Percentiles rank a stretch among this genome's conserved stretches.
phyloP scores from a whole-genome alignment of 2,329 filamentous ascomycete species.

The Nothophoma quercina region DNA sequence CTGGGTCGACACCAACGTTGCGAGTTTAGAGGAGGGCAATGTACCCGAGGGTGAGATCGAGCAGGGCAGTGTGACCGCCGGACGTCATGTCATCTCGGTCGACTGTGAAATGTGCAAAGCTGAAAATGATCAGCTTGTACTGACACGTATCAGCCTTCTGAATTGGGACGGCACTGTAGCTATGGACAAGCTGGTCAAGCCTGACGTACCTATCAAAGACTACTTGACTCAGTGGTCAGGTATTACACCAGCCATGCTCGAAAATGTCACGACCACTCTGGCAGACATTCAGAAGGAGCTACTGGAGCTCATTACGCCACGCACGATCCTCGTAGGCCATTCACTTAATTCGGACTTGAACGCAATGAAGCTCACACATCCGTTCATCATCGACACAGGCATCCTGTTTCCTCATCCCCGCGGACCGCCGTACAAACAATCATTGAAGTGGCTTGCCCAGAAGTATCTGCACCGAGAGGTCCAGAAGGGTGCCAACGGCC shows the following conservation, averaged over 20 bases:
- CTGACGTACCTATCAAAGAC: slow-evolving; percentile 84
- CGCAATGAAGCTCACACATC: slow-evolving; percentile 85
- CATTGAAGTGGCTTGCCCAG: slow-evolving; percentile 85
- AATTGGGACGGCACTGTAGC: slow-evolving; percentile 84
- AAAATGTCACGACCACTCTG: slow-evolving; percentile 82
- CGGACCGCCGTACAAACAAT: slow-evolving; percentile 87
- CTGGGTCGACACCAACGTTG: slow-evolving; percentile 83
- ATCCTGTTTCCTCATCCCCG: slow-evolving; percentile 90
- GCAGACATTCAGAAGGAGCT: slow-evolving; percentile 82
- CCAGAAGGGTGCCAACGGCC: slow-evolving; percentile 79
- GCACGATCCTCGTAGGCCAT: slow-evolving; percentile 79
- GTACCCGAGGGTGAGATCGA: slow-evolving; percentile 76
- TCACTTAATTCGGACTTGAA: slow-evolving; percentile 84
- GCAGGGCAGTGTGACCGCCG: slow-evolving; percentile 82
- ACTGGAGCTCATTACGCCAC: slow-evolving; percentile 73
- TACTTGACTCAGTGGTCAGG: slow-evolving; percentile 91
- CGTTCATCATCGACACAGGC: slow-evolving; percentile 91
- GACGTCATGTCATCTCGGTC: slow-evolving; percentile 78
- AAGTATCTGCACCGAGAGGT: slow-evolving; percentile 89
- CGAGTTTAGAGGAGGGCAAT: slow-evolving; percentile 69
- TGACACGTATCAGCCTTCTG: slow-evolving; percentile 88
- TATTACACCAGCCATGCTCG: slow-evolving; percentile 86
- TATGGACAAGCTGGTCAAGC: slow-evolving; percentile 92
- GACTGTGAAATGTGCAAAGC: slow-evolving; percentile 99
- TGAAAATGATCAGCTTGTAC: slow-evolving; percentile 76